Base-by-base conservation (phyloP, 768 basidiomycete genomes). In the Termitomyces sp. region DNA sequence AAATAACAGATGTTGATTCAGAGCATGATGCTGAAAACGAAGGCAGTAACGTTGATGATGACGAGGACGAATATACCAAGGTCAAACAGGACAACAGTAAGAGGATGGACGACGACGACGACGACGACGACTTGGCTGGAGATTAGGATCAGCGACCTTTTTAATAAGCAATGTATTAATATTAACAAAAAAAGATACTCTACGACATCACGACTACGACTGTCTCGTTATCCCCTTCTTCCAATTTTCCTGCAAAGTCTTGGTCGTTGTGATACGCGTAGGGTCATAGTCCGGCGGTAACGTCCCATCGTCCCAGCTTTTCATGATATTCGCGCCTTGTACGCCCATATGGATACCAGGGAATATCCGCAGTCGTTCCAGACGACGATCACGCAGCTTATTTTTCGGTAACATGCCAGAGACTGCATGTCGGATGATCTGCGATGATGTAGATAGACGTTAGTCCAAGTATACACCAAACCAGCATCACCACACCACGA, bases 371-470 rank as follows among this genome's bases (percentile, higher is more conserved):
- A 99, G 78, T 55, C 97, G 78, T 58, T 91, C 92, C 49, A 99
- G 72, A 36, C 97, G 82, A 46, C 91, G 80, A 47, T 96, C 91
- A 26, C 97, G 85, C 59, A 97, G 84, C 61, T 90, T 95, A 78
- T 99, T 99, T 75, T 98, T 99, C 34, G 96, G 97, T 55, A 99
- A 79, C 97, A 99, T 99, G 65, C 96, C 93, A 12, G 96, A 90
- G 4, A 99, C 97, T 4, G 97, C 97, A 62, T 92, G 85, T 13
- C 93, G 86, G 57, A 99, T 93, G 64, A 98, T 92, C 97, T 99
- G 68, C 56, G 29, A 27, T 27, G 26, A 29, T 6, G 29, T 6
- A 29, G 29, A n/a, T n/a, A n/a, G n/a, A n/a, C n/a, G n/a, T n/a
- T n/a, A n/a, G n/a, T n/a, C n/a, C n/a, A n/a, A n/a, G n/a, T n/a